Evolutionary conservation across 1,139 yeast genomes (phyloP), one percentile per base, ranked within the genome.

Genomic region (Magnusiomyces tetraspermus): DNA sequence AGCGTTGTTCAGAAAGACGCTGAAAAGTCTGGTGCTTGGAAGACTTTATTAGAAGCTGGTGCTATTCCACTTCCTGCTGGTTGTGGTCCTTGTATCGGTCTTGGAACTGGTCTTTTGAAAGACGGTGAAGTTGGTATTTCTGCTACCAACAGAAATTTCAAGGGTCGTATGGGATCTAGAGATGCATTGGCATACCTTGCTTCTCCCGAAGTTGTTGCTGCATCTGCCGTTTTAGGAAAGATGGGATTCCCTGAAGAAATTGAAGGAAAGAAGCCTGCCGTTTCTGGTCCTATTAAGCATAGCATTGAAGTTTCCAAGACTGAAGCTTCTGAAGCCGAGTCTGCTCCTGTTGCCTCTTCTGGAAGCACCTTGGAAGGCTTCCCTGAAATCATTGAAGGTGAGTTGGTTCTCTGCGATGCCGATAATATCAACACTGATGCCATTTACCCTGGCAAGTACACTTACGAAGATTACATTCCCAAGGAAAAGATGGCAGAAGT

Each of bases 351-450:
- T 3, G 61, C 70, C 8, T 70, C 74, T 10, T 74, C 76, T 2
- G 85, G 83, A 17, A 87, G 83, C 53, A 83, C 89, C 31, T 73
- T 90, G 57, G 85, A 80, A 6, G 98, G 97, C 0, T 92, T 92
- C 79, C 98, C 99, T 41, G 83, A 79, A 60, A 75, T 79, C 31
- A 86, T 92, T 55, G 80, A 80, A 58, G 99, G 99, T 51, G 98
- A 92, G 69, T 76, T 92, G 56, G 88, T 92, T 28, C 76, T 94
- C 38, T 92, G 98, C 76, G 95, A 94, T 66, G 97, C 97, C 43
- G 98, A 92, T 71, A 92, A 92, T 70, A 86, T 92, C 71, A 92
- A 92, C 73, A 92, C 99, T 24, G 99, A 94, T 68, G 98, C 97
- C 63, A 92, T 92, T 57, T 92, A 92, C 66, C 99, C 99, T 15